These are phyloP conservation scores for Filobasidium wieringae DNA, from an alignment of 768 basidiomycete species.

Conservation along the genomic window DNA sequence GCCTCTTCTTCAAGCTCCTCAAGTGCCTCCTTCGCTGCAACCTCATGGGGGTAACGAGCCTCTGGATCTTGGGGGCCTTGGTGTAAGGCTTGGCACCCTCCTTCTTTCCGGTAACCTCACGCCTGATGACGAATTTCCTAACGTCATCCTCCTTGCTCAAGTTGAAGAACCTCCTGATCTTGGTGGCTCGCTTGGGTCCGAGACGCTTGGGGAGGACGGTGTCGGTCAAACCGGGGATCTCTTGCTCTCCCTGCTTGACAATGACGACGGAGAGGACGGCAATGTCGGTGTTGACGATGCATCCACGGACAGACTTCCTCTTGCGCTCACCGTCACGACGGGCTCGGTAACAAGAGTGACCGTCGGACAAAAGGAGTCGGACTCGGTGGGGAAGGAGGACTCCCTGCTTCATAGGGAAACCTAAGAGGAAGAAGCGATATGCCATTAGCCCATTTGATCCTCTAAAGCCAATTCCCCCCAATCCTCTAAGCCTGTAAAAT, in stretches of 20 bases:
- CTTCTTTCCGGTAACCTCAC: slow-evolving; percentile 87
- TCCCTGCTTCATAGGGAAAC: slow-evolving; percentile 99
- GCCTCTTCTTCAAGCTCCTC: slow-evolving; percentile 72
- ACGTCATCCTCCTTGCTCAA: slow-evolving; percentile 96
- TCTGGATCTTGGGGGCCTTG: slow-evolving; percentile 97
- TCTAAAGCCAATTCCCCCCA: neutral
- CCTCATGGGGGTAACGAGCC: slow-evolving; percentile 85
- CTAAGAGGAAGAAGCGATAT: slow-evolving; percentile 30
- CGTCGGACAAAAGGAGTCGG: slow-evolving; percentile 80
- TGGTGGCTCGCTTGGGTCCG: slow-evolving; percentile 93
- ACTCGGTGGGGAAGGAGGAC: slow-evolving; percentile 90
- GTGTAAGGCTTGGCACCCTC: slow-evolving; percentile 75
- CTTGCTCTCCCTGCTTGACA: slow-evolving; percentile 87
- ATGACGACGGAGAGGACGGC: slow-evolving; percentile 86
- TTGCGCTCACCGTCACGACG: slow-evolving; percentile 91
- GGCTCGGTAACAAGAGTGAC: slow-evolving; percentile 93
- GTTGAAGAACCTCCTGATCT: slow-evolving; percentile 97
- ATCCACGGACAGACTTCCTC: slow-evolving; percentile 93
- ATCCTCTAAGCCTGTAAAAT: neutral
- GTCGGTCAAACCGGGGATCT: slow-evolving; percentile 86
- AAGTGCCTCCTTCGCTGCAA: slow-evolving; percentile 94
- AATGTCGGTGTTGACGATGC: slow-evolving; percentile 95
- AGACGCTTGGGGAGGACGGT: slow-evolving; percentile 83
- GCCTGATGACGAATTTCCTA: slow-evolving; percentile 86
- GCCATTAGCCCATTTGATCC: neutral